Evolutionary conservation across 805 yeast species (phyloP), one percentile per base, ranked within the genome.

Genomic region (Tetrapisispora iriomotensis): DNA sequence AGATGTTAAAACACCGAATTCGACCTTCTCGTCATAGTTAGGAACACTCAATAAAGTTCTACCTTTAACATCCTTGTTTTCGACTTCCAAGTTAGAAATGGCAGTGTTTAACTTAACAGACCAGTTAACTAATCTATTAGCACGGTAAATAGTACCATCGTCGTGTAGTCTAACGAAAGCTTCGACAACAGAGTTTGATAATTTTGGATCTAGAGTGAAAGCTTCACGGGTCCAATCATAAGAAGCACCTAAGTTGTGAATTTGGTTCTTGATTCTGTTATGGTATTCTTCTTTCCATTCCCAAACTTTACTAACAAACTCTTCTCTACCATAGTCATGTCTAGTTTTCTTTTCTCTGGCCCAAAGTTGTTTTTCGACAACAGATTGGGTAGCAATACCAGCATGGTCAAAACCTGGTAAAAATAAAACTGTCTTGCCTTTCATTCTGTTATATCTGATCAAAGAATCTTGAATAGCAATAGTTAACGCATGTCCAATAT

Each of bases 361-460:
- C 95, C 95, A 86, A 29, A 92, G 64, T 70, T 81, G 88, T 66
- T 92, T 92, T 68, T 92, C 98, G 47, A 92, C 97, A 49, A 92
- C 97, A 14, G 96, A 83, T 66, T 92, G 98, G 9, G 98, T 92
- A 32, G 96, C 94, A 63, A 92, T 92, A 73, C 98, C 98, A 27
- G 98, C 98, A 60, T 92, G 98, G 66, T 92, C 98, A 58, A 92
- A 92, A 34, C 98, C 98, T 36, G 97, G 97, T 42, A 92, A 62
- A 65, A 82, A 92, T 46, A 92, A 68, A 12, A 87, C 88, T 39
- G 97, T 87, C 65, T 85, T 84, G 39, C 97, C 97, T 65, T 79
- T 80, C 98, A 92, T 92, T 70, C 98, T 82, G 72, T 92, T 78
- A 71, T 76, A 92, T 65, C 98, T 79, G 48, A 88, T 79, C 58